phyloP scores from a whole-genome alignment of 176 grass and related monocot genomes.

The Themeda triandra region DNA sequence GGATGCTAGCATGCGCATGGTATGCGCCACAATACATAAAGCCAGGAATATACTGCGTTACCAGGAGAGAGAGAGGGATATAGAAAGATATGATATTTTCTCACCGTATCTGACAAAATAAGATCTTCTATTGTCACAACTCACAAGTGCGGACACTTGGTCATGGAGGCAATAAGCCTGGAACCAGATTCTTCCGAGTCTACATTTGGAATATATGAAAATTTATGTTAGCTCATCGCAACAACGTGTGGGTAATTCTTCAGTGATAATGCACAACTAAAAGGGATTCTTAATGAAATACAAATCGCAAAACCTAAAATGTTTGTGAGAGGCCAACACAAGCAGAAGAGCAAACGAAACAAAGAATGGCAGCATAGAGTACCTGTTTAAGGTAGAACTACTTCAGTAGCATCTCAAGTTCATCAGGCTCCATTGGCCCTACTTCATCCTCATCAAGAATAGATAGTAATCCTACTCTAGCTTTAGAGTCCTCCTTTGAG shows the following conservation, averaged over 20 bases:
- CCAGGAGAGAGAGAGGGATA: background rate
- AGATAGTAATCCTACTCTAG: background rate
- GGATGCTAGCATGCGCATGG: background rate
- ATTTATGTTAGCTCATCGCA: background rate
- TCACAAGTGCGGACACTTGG: background rate
- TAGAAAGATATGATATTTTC: background rate
- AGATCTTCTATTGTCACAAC: background rate
- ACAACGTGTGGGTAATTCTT: background rate
- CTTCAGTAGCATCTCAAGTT: background rate
- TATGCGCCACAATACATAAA: background rate
- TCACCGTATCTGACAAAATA: background rate
- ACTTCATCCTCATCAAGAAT: conserved; percentile 1
- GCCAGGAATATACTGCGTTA: background rate
- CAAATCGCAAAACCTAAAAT: background rate
- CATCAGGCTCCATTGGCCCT: background rate
- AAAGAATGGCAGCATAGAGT: background rate
- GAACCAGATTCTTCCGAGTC: background rate
- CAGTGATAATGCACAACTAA: background rate
- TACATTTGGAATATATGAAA: conserved; percentile 6
- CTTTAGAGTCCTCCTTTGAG: background rate
- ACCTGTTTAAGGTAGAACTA: background rate
- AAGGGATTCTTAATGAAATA: background rate
- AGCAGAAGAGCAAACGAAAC: background rate
- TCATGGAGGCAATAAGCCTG: background rate
- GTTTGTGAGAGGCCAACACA: background rate